These are phyloP conservation scores for Saccharomycopsis crataegensis DNA, from an alignment of 1,139 yeast species.

Conservation along the genomic window DNA sequence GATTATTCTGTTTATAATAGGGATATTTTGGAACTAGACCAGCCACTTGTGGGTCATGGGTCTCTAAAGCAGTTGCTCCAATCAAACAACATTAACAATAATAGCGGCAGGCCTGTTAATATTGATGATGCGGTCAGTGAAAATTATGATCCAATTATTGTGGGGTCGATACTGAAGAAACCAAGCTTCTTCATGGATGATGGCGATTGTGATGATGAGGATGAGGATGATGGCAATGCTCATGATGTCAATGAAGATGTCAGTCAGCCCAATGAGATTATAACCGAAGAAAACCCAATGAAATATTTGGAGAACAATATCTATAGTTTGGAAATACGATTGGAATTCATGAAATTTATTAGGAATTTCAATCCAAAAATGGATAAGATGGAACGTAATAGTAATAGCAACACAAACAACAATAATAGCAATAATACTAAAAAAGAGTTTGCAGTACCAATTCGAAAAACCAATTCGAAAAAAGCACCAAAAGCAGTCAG, in stretches of 20 bases:
- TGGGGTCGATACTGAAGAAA: slow-evolving; percentile 10
- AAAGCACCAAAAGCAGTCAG: slow-evolving; percentile 53
- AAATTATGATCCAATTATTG: not conserved
- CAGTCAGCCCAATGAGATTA: not conserved
- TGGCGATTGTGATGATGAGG: slow-evolving; percentile 1
- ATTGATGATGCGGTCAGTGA: not conserved
- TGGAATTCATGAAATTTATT: slow-evolving; percentile 12
- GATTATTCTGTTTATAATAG: slow-evolving; percentile 19
- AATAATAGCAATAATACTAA: not conserved
- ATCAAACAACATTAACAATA: not conserved
- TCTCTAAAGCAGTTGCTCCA: slow-evolving; percentile 5
- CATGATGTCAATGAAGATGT: not conserved
- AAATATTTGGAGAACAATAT: slow-evolving; percentile 2
- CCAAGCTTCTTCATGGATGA: not conserved
- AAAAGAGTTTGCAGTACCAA: not conserved
- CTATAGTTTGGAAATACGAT: slow-evolving; percentile 11
- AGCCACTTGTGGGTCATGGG: slow-evolving; percentile 19
- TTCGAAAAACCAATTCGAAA: slow-evolving; percentile 28
- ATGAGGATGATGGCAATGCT: not conserved
- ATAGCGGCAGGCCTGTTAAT: not conserved
- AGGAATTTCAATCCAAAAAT: slow-evolving; percentile 3
- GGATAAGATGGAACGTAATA: not conserved
- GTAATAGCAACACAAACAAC: not conserved
- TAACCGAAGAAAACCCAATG: not conserved
- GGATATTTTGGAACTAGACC: slow-evolving; percentile 12